phyloP scores from a whole-genome alignment of 2,329 filamentous ascomycete species.

The Didymella pinodella region DNA sequence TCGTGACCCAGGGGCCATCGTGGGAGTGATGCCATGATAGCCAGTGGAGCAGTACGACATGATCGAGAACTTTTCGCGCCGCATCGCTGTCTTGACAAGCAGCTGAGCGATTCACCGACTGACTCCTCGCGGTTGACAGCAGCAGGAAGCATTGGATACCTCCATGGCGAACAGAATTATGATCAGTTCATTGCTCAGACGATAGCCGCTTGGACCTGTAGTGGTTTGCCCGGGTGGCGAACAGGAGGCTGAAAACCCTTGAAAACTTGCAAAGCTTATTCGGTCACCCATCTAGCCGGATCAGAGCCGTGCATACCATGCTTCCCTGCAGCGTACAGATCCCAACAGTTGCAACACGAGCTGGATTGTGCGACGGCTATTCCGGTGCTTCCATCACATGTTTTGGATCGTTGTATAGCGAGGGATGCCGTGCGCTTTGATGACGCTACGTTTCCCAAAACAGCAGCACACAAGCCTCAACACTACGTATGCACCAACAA shows the following conservation, averaged over 20 bases:
- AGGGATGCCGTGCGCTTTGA: conserved; percentile 11
- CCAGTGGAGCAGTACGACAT: conserved; percentile 25
- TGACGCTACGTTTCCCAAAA: conserved; percentile 12
- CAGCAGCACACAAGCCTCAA: conserved; percentile 15
- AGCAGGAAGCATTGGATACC: neutral
- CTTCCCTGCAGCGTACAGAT: conserved; percentile 24
- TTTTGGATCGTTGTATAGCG: conserved; percentile 13
- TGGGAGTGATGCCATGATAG: conserved; percentile 25
- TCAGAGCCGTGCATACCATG: conserved; percentile 16
- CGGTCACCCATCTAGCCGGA: conserved; percentile 19
- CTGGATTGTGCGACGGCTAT: conserved; percentile 22
- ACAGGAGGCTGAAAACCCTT: conserved; percentile 38
- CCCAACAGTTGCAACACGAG: conserved; percentile 35
- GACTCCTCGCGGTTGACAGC: neutral
- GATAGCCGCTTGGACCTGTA: conserved; percentile 17
- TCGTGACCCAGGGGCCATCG: conserved; percentile 29
- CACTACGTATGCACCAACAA: neutral
- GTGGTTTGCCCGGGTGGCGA: conserved; percentile 33
- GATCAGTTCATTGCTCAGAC: conserved; percentile 19
- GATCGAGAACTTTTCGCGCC: conserved; percentile 25
- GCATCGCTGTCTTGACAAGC: conserved; percentile 7
- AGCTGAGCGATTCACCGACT: neutral
- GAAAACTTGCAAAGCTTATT: conserved; percentile 35
- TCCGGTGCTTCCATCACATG: conserved; percentile 33
- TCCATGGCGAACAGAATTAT: conserved; percentile 11